Evolutionary conservation across 2,329 filamentous ascomycete genomes (phyloP), one percentile per base, ranked within the genome.

Genomic region (Xylariomycetidae sp.): DNA sequence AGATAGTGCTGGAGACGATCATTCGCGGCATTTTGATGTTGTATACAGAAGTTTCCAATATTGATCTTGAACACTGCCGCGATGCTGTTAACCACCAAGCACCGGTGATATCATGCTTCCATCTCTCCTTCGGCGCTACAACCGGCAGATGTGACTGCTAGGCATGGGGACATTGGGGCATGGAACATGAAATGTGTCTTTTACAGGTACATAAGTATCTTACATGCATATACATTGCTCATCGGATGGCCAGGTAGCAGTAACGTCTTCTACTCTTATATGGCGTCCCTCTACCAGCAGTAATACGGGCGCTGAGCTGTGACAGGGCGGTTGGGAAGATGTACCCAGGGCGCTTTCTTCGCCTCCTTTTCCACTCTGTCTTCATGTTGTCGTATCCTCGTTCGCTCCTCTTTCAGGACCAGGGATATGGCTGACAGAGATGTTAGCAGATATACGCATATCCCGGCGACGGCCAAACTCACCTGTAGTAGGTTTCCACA

Each of bases 361-460:
- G 75, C 70, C 58, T 84, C 74, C 68, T 87, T 90, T 48, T 80
- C 80, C 56, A 87, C 73, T 38, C 81, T 78, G 54, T 96, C 88
- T 37, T 86, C 71, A 53, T 83, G 77, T 56, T 88, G 74, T 40
- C 92, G 77, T 52, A 96, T 80, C 34, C 88, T 74, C 5, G 92
- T 95, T 61, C 84, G 85, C 61, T 97, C 89, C 58, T 98, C 92
- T 67, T 97, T 98, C 56, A 98, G 67, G 11, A 95, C 60, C 22
- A 98, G 65, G 0, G 82, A 80, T 40, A 96, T 75, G 45, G 74
- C 86, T 88, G 30, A 7, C 14, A 16, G 16, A 5, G 10, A 11
- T 18, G 44, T 59, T 32, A 57, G 48, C 28, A 31, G 20, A 26
- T 17, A 22, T 15, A 30, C 11, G 23, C 3, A 8, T 22, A 33